Conservation (phyloP, 768 basidiomycete genomes). For the Lactarius evosmus region DNA sequence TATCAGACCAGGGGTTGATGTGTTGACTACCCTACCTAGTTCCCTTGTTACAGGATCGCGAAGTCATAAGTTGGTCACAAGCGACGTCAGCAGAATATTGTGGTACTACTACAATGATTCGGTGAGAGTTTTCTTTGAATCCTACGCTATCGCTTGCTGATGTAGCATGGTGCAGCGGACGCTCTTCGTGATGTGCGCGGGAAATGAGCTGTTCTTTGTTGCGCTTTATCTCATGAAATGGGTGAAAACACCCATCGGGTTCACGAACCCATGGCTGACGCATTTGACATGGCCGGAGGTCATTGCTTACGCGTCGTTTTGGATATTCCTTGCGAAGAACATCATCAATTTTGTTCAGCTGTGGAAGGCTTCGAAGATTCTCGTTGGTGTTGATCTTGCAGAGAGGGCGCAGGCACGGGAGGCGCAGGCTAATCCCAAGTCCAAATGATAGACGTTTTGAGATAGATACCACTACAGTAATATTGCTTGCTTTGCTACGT, state of each 20-base stretch:
- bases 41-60: constrained; percentile 91
- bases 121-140: constrained; percentile 47
- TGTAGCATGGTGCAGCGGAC: constrained; percentile 51
- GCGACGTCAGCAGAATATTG: constrained; percentile 88
- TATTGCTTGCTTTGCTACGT: constrained; percentile 10
- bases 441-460: constrained; percentile 21
- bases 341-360: constrained; percentile 93
- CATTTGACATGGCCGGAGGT: constrained; percentile 72
- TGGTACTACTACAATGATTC: constrained; percentile 93
- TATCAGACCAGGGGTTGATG: neutral
- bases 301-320: constrained; percentile 58
- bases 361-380: constrained; percentile 95
- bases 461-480: constrained; percentile 14
- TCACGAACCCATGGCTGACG: constrained; percentile 33
- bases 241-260: constrained; percentile 61
- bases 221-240: constrained; percentile 91
- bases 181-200: constrained; percentile 89
- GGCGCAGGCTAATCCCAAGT: constrained; percentile 37
- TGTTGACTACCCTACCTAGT: constrained; percentile 40
- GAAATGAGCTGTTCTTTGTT: constrained; percentile 96
- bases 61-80: constrained; percentile 90
- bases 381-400: constrained; percentile 90
- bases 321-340: constrained; percentile 79
- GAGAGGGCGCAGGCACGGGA: constrained; percentile 69
- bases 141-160: neutral